Conservation (phyloP, 2,329 filamentous ascomycete species). For the Cladosporium sp. region DNA sequence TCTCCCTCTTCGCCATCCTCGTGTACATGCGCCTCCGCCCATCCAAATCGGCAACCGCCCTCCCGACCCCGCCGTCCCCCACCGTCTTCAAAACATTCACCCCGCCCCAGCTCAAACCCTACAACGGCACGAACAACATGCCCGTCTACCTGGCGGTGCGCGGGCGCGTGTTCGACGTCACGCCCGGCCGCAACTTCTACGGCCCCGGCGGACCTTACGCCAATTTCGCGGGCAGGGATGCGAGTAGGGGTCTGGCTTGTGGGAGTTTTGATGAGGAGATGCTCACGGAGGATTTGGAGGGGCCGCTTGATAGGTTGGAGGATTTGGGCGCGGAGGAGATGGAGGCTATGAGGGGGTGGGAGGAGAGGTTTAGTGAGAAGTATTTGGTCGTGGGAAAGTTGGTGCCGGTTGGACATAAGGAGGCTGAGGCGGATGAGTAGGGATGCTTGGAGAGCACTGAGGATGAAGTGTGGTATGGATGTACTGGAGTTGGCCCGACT, state of each 20-base stretch:
- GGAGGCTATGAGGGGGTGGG: constrained; percentile 85
- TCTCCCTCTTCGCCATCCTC: constrained; percentile 54
- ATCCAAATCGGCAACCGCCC: constrained; percentile 37
- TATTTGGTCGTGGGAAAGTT: constrained; percentile 91
- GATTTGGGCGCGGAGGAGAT: constrained; percentile 70
- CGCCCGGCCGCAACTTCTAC: constrained; percentile 85
- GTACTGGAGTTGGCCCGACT: too few relatives aligned
- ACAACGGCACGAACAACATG: constrained; percentile 68
- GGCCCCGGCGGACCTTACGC: constrained; percentile 91
- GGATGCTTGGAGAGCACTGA: too few relatives aligned
- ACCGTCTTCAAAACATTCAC: constrained; percentile 86
- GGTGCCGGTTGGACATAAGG: constrained; percentile 60
- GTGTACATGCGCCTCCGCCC: constrained; percentile 58
- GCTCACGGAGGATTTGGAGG: constrained; percentile 87
- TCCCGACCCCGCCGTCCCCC: constrained; percentile 59
- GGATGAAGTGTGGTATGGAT: not conserved
- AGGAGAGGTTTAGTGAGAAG: constrained; percentile 89
- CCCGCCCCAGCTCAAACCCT: constrained; percentile 75
- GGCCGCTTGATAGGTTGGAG: constrained; percentile 70
- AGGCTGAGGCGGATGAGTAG: constrained; percentile 41
- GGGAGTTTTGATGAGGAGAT: constrained; percentile 94
- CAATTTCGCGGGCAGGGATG: constrained; percentile 94
- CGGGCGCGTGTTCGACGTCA: constrained; percentile 87
- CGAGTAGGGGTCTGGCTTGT: constrained; percentile 78
- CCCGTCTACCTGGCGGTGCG: constrained; percentile 91